Evolutionary conservation across 108 stramenopile genomes (phyloP).

Genomic region (Aureococcus anophagefferens): DNA sequence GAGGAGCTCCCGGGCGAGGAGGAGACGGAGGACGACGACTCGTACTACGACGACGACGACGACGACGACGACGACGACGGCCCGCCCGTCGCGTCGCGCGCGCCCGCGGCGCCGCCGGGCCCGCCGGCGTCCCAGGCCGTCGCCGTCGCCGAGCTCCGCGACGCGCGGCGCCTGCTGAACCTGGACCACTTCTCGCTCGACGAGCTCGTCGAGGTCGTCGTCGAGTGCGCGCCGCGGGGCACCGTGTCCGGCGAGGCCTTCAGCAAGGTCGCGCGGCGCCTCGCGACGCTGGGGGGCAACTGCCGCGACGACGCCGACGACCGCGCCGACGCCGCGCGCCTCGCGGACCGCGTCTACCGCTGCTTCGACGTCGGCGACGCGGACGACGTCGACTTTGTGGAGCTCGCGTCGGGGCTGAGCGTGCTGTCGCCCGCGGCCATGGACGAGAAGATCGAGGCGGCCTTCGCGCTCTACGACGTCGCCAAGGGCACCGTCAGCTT

Average conservation of each 20-base stretch:
- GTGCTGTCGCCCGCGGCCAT: slow-evolving; percentile 9
- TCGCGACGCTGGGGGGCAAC: neutral
- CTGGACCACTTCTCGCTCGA: slow-evolving; percentile 9
- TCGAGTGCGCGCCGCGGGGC: slow-evolving; percentile 9
- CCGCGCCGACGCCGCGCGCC: neutral
- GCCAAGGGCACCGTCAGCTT: slow-evolving; percentile 13
- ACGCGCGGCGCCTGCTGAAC: neutral
- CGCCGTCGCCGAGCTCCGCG: neutral
- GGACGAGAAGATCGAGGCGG: slow-evolving; percentile 15
- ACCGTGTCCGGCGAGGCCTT: neutral
- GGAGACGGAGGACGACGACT: neutral
- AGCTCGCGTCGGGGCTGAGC: slow-evolving; percentile 18
- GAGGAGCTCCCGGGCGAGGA: neutral
- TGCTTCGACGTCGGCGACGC: slow-evolving; percentile 8
- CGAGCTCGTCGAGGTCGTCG: slow-evolving; percentile 11
- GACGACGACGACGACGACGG: neutral
- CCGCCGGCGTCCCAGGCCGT: neutral
- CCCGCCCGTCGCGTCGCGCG: too few relatives aligned
- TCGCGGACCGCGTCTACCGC: slow-evolving; percentile 7
- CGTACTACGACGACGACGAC: neutral
- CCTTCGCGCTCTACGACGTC: slow-evolving; percentile 25
- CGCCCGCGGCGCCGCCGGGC: neutral
- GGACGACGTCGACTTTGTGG: slow-evolving; percentile 20
- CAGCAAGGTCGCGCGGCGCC: slow-evolving; percentile 1
- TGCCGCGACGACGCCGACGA: neutral